Base-by-base conservation (phyloP, 768 basidiomycete genomes). In the Chalciporus chontae region DNA sequence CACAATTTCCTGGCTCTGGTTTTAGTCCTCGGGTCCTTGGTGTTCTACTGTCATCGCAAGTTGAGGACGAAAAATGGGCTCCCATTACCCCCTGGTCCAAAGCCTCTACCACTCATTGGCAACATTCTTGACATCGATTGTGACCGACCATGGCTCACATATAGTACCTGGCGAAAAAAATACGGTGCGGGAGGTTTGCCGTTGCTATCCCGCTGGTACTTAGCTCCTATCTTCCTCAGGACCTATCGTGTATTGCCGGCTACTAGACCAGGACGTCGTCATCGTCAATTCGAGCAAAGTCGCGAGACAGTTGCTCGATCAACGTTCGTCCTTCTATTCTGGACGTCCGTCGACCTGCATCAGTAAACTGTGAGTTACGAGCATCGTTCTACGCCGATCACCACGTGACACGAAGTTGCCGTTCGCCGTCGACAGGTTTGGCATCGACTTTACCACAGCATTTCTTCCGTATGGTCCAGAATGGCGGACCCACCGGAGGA, bases 291-390 rank as follows among this genome's bases (percentile, higher is more conserved):
- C 66, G 5, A 50, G 42, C 11, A 57, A 34, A 21, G 50, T 66
- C 8, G 65, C 65, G 21, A 61, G 43, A 40, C 58, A 68, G 32
- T 37, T 66, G 34, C 61, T 66, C 39, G 62, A 68, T 46, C 59
- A 67, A 29, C 62, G 67, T 19, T 68, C 65, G 13, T 56, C 62
- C 15, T 45, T 36, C 32, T 66, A 68, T 38, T 68, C 67, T 17
- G 64, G 55, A 21, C 66, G 64, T 41, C 64, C 64, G 6, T 36
- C 60, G 14, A 50, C 53, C 5, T 53, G 53, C 39, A 44, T 43
- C 4, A 58, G 40, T 19, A 68, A 66, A 42, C 34, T 65, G 64
- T 68, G 36, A 43, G 52, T 40, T 17, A 21, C 36, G 24, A 8
- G 3, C 21, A 8, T n/a, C 11, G 8, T 40, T 27, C 29, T 36